Conservation (phyloP, 164 flowering plant species). For the Taxillus chinensis region DNA sequence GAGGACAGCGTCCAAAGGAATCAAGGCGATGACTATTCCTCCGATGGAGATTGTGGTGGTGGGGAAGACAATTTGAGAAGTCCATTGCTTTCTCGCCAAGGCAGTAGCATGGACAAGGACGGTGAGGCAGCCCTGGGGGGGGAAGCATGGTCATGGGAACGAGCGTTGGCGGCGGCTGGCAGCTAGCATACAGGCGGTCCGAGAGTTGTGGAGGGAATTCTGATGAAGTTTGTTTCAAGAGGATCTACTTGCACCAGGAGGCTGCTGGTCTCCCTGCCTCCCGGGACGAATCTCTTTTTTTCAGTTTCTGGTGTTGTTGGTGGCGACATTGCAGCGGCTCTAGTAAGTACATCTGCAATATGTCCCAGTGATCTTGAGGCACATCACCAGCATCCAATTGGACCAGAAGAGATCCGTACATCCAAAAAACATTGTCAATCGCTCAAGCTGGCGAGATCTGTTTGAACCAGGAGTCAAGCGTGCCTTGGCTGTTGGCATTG, state of each 20-base stretch:
- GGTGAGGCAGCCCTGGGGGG: conserved; percentile 7
- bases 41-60: conserved; percentile 6
- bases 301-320: conserved; percentile 10
- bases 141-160: conserved; percentile 1
- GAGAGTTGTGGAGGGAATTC: background rate
- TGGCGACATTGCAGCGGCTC: conserved; percentile 14
- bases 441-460: conserved; percentile 16
- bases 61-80: conserved; percentile 14
- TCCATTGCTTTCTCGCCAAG: conserved; percentile 10
- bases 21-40: conserved; percentile 1
- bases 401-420: background rate
- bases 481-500: conserved; percentile 19
- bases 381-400: conserved; percentile 1
- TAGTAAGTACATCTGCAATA: conserved; percentile 16
- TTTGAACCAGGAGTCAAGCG: conserved; percentile 20
- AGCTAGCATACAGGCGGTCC: conserved; percentile 13
- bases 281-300: conserved; percentile 9
- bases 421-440: conserved; percentile 1
- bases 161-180: conserved; percentile 23
- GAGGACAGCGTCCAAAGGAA: conserved; percentile 4
- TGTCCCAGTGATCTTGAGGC: conserved; percentile 3
- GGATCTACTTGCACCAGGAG: conserved; percentile 14
- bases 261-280: conserved; percentile 5
- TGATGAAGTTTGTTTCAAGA: conserved; percentile 7
- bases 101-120: background rate